Percentiles rank a stretch among this genome's conserved stretches.
phyloP scores from a whole-genome alignment of 345 rosid species.

The Limnanthes douglasii region DNA sequence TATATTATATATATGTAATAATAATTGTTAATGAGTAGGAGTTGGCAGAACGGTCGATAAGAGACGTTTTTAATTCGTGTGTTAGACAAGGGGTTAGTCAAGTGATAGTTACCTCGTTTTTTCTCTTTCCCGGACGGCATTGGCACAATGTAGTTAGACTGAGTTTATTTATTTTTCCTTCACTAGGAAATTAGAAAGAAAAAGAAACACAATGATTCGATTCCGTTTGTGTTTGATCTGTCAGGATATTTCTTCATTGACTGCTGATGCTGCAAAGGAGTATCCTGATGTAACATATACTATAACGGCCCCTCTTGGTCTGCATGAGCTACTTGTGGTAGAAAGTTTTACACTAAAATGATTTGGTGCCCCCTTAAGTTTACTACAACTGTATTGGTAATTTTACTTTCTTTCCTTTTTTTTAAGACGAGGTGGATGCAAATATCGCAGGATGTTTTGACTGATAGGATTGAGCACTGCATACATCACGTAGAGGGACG shows the following conservation, averaged over 20 bases:
- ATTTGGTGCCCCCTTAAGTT: no score
- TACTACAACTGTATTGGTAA: no score
- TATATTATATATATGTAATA: no score
- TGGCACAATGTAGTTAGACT: constrained; percentile 96
- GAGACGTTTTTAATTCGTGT: constrained; percentile 58
- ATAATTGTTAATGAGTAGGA: no score
- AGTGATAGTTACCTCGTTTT: constrained; percentile 83
- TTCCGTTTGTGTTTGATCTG: no score
- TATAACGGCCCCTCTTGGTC: constrained; percentile 83
- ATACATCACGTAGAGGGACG: constrained; percentile 63
- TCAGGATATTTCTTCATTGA: constrained; percentile 72
- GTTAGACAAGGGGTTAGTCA: constrained; percentile 64
- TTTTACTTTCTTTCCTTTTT: no score
- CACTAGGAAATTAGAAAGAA: background rate
- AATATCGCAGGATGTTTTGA: constrained; percentile 69
- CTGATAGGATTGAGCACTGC: constrained; percentile 73
- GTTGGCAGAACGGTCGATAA: constrained; percentile 81
- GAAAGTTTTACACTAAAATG: constrained; percentile 8
- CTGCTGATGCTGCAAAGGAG: constrained; percentile 89
- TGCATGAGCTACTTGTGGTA: constrained; percentile 79
- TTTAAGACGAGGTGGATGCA: no score
- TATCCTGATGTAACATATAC: constrained; percentile 51
- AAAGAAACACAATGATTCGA: constrained; percentile 2
- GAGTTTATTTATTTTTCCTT: constrained; percentile 7
- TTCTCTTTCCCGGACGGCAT: constrained; percentile 86